Evolutionary conservation across 345 rosid species (phyloP), one percentile per base, ranked within the genome.

Genomic region (Excoecaria cochinchinensis): DNA sequence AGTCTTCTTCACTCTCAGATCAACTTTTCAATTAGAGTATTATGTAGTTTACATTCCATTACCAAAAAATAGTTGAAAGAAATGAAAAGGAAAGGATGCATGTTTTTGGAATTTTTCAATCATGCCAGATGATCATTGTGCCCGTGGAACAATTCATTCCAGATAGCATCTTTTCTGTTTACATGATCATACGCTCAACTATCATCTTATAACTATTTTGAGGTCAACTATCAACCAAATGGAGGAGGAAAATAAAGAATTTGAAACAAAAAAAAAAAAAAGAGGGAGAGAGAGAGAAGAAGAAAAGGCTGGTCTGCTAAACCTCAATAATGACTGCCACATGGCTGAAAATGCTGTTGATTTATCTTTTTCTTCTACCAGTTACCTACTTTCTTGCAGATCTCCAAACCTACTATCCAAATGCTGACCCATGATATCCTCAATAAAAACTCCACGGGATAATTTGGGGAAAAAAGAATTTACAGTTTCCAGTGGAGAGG

Each of bases 401-500:
- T 57, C 65, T 76, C 67, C 15, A 5, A 5, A 39, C 55, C 74
- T 59, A 67, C 38, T 56, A 31, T 56, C 69, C 22, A 70, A 73
- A 25, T 16, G 25, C 42, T 60, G 44, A 76, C 40, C 61, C 56
- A 21, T 52, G 42, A 71, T 44, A 44, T 25, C 74, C 74, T 50
- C 22, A 62, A 39, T n/a, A 10, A 72, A 69, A 75, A 82, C 76
- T 67, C 86, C 75, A 59, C 75, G 50, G 73, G 66, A 80, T 78
- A 24, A 50, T 71, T 10, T 2, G 50, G 31, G 69, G 11, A 70
- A 12, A 47, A 22, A 17, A 2, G 47, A 65, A 25, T 81, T 47
- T 64, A 84, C 85, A 88, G 75, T 82, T 84, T 58, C 83, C 73
- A 67, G 83, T 78, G 73, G 80, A 78, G 55, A 51, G 80, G 80